phyloP scores from a whole-genome alignment of 2,329 filamentous ascomycete genomes.

The Fusarium avenaceum region DNA sequence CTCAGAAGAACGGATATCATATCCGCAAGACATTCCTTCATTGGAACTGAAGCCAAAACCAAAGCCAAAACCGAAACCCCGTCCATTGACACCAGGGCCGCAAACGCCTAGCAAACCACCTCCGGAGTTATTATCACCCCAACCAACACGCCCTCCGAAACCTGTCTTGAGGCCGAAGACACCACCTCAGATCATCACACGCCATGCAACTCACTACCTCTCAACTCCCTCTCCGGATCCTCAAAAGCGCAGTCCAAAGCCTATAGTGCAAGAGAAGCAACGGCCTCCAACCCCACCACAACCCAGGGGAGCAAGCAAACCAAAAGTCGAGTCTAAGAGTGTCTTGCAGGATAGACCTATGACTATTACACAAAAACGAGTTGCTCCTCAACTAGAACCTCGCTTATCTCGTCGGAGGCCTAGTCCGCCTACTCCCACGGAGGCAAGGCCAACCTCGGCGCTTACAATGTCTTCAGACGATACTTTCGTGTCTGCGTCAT shows the following conservation, averaged over 20 bases:
- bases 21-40: conserved; percentile 8
- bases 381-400: conserved; percentile 25
- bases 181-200: conserved; percentile 48
- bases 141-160: conserved; percentile 52
- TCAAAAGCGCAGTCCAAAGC: conserved; percentile 45
- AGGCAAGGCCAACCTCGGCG: conserved; percentile 39
- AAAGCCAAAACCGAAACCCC: conserved; percentile 46
- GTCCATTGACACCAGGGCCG: conserved; percentile 40
- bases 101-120: conserved; percentile 38
- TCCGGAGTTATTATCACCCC: conserved; percentile 51
- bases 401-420: conserved; percentile 25
- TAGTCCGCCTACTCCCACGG: conserved; percentile 24
- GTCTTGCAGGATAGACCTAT: conserved; percentile 15
- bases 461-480: conserved; percentile 60
- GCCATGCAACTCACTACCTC: conserved; percentile 34
- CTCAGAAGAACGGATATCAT: conserved; percentile 22
- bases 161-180: conserved; percentile 51
- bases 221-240: conserved; percentile 50
- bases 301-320: conserved; percentile 49
- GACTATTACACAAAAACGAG: conserved; percentile 27
- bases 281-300: conserved; percentile 57
- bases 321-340: conserved; percentile 26
- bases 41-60: conserved; percentile 49
- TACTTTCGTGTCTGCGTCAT: conserved; percentile 61
- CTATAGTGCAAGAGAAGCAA: conserved; percentile 30